Evolutionary conservation across 495 filamentous ascomycete genomes (phyloP).

Genomic region (Aspergillus wentii): DNA sequence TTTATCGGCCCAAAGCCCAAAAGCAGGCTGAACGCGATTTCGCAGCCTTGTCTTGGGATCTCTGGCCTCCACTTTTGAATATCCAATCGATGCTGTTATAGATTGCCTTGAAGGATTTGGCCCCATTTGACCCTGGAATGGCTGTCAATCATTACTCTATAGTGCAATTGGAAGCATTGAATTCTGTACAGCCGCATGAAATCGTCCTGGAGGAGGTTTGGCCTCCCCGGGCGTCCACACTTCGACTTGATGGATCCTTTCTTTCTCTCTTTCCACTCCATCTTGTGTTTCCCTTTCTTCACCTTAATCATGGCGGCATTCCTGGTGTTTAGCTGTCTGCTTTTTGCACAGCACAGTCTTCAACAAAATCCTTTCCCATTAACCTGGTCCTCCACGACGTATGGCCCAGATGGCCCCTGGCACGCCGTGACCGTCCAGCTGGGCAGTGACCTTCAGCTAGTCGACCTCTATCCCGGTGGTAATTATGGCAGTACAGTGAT

Average conservation of each 20-base stretch:
- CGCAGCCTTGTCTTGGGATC: no score
- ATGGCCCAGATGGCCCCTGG: background rate
- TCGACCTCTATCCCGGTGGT: background rate
- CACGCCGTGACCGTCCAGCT: background rate
- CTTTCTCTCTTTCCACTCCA: background rate
- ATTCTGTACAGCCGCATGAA: background rate
- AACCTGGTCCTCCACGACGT: background rate
- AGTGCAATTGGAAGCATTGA: conserved; percentile 1
- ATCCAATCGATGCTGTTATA: no score
- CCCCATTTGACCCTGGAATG: background rate
- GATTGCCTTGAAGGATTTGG: no score
- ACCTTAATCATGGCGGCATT: background rate
- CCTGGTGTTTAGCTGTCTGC: background rate
- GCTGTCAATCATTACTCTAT: background rate
- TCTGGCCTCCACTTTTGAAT: no score
- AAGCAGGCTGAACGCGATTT: no score
- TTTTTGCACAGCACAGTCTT: background rate
- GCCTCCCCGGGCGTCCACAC: background rate
- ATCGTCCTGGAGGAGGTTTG: background rate
- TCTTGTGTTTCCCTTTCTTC: background rate
- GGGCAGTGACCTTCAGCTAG: background rate
- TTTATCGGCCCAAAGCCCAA: no score
- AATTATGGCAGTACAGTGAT: background rate
- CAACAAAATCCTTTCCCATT: background rate
- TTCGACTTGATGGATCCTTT: background rate